Percentiles rank a stretch among this genome's conserved stretches.
These are phyloP conservation scores for Lippia alba DNA, from an alignment of 305 asterid species.

Conservation along the genomic window DNA sequence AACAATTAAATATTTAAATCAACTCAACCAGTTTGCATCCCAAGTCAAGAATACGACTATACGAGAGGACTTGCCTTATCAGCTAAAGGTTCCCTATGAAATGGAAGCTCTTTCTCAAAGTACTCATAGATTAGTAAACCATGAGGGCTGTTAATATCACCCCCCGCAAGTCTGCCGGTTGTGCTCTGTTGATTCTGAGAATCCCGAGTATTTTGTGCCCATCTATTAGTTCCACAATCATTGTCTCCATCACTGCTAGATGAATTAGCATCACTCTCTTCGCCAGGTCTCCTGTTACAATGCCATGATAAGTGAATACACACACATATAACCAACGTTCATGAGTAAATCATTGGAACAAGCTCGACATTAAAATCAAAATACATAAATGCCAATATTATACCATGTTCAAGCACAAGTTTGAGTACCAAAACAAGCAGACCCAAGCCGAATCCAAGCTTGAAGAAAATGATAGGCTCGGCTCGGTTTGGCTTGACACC, in stretches of 20 bases:
- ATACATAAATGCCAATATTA: too few relatives aligned
- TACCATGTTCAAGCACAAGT: too few relatives aligned
- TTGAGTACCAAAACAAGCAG: too few relatives aligned
- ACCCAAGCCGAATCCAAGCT: too few relatives aligned
- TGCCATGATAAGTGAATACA: background rate
- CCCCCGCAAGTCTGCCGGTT: conserved; percentile 36
- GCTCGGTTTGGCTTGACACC: too few relatives aligned
- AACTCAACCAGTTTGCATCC: background rate
- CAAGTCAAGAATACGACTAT: conserved; percentile 22
- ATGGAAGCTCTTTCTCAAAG: conserved; percentile 77
- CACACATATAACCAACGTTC: background rate
- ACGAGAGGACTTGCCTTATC: conserved; percentile 68
- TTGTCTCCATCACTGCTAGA: conserved; percentile 75
- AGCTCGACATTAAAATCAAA: too few relatives aligned
- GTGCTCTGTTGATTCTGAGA: conserved; percentile 40
- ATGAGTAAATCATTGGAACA: too few relatives aligned
- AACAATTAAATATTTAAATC: background rate
- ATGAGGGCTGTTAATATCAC: conserved; percentile 59
- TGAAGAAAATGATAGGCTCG: too few relatives aligned
- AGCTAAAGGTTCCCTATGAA: conserved; percentile 85
- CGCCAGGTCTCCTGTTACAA: conserved; percentile 71
- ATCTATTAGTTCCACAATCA: conserved; percentile 51
- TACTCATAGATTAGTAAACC: conserved; percentile 76
- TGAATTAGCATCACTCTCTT: conserved; percentile 83
- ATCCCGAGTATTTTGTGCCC: conserved; percentile 43